These are phyloP conservation scores for Striga asiatica DNA, from an alignment of 257 asterid species.

Conservation along the genomic window DNA sequence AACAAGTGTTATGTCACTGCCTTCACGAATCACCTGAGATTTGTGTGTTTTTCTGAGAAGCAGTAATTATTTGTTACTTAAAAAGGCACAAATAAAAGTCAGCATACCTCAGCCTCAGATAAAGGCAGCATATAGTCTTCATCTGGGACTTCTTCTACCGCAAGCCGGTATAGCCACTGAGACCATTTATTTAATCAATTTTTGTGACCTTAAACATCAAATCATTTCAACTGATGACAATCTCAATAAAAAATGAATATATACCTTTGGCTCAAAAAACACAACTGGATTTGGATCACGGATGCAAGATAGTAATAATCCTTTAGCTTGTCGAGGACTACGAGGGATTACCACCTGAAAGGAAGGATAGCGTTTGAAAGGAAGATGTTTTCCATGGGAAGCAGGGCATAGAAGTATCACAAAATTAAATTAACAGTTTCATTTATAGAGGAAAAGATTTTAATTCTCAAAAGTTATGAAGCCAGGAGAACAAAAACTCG, in stretches of 20 bases:
- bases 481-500: too few relatives aligned
- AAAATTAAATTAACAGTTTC: constrained; percentile 2
- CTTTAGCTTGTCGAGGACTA: constrained; percentile 92
- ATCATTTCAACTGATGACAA: constrained; percentile 6
- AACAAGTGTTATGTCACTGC: constrained; percentile 85
- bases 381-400: background rate
- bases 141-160: constrained; percentile 95
- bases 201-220: background rate
- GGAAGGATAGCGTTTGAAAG: constrained; percentile 7
- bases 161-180: constrained; percentile 93
- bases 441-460: background rate
- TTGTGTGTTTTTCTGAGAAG: constrained; percentile 9
- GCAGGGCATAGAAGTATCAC: background rate
- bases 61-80: background rate
- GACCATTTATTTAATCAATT: constrained; percentile 14
- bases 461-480: background rate
- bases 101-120: constrained; percentile 88
- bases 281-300: constrained; percentile 94
- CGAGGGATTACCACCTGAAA: constrained; percentile 92
- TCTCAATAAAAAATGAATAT: background rate
- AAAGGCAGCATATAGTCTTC: constrained; percentile 80
- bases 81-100: background rate
- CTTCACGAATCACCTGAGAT: constrained; percentile 81
- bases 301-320: constrained; percentile 65
- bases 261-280: constrained; percentile 94